Conservation (phyloP, 192 early-diverging fungal genomes). For the Coemansia sp. region DNA sequence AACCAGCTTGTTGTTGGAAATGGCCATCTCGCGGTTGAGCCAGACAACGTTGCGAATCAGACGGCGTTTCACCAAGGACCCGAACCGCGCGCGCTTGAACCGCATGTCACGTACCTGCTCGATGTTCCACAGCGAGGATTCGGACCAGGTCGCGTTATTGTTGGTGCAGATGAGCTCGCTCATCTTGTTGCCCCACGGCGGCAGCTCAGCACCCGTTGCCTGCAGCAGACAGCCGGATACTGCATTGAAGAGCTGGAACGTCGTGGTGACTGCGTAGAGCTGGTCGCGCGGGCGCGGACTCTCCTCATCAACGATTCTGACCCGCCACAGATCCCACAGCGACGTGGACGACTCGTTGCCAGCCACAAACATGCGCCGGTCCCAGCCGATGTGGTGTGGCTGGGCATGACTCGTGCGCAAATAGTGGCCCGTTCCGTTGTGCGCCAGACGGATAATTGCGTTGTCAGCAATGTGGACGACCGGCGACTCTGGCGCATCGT, state of each 20-base stretch:
- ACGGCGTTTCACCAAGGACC: slow-evolving; percentile 10
- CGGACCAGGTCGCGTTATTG: slow-evolving; percentile 47
- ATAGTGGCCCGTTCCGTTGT: slow-evolving; percentile 56
- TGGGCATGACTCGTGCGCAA: slow-evolving; percentile 17
- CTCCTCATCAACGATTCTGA: slow-evolving; percentile 50
- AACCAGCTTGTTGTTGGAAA: slow-evolving; percentile 66
- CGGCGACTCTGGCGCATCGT: slow-evolving; percentile 12
- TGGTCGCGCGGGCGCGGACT: slow-evolving; percentile 47
- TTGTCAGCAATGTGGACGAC: slow-evolving; percentile 18
- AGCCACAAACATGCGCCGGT: slow-evolving; percentile 26
- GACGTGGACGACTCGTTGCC: slow-evolving; percentile 23
- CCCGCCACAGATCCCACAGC: slow-evolving; percentile 55
- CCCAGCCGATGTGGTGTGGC: slow-evolving; percentile 12
- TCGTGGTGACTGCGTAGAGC: slow-evolving; percentile 55
- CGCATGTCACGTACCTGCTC: slow-evolving; percentile 28
- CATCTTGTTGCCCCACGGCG: slow-evolving; percentile 80
- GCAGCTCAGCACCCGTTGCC: slow-evolving; percentile 67
- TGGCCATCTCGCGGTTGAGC: slow-evolving; percentile 74
- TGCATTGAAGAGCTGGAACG: slow-evolving; percentile 68
- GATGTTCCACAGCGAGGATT: slow-evolving; percentile 55
- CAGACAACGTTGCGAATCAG: slow-evolving; percentile 48
- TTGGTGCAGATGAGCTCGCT: slow-evolving; percentile 92
- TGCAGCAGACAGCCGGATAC: slow-evolving; percentile 75
- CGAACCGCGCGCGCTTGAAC: slow-evolving; percentile 18
- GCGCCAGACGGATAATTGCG: slow-evolving; percentile 52